Conservation (phyloP, 1,284 basidiomycete species). For the Cryptococcus hybrid region DNA sequence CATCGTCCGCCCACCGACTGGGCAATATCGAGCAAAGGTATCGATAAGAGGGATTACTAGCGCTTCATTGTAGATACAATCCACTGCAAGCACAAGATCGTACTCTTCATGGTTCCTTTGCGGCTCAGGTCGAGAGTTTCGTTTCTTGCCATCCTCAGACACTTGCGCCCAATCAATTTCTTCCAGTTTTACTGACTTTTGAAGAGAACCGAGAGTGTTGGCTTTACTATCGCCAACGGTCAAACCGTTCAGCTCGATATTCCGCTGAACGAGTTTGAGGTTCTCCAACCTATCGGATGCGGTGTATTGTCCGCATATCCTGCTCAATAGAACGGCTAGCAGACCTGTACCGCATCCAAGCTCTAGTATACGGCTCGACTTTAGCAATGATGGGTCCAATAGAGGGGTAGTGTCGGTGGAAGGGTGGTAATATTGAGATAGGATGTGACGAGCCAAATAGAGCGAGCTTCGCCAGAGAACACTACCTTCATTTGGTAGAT, state of each 20-base stretch:
- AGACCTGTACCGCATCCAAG: conserved; percentile 81
- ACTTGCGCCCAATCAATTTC: conserved; percentile 70
- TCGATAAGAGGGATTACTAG: conserved; percentile 68
- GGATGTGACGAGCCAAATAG: conserved; percentile 63
- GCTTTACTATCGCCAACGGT: neutral
- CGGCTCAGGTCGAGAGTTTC: neutral
- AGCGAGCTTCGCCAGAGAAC: conserved; percentile 82
- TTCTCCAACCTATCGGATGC: conserved; percentile 70
- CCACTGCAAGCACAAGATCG: conserved; percentile 72
- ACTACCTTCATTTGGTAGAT: conserved; percentile 57
- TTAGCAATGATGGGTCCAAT: conserved; percentile 53
- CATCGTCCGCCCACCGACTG: conserved; percentile 54
- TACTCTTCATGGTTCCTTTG: conserved; percentile 9
- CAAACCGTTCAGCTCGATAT: conserved; percentile 52
- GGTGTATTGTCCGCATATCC: conserved; percentile 63
- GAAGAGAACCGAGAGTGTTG: neutral
- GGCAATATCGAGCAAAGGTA: conserved; percentile 62
- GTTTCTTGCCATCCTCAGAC: conserved; percentile 9
- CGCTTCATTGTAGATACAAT: conserved; percentile 83
- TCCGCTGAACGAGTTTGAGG: conserved; percentile 72
- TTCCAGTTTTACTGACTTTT: conserved; percentile 51
- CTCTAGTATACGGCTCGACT: conserved; percentile 61
- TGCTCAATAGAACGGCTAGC: conserved; percentile 62
- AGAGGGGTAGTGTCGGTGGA: conserved; percentile 15
- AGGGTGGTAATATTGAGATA: conserved; percentile 58